Conservation (phyloP, 306 rosid genomes). For the Betula pendula region DNA sequence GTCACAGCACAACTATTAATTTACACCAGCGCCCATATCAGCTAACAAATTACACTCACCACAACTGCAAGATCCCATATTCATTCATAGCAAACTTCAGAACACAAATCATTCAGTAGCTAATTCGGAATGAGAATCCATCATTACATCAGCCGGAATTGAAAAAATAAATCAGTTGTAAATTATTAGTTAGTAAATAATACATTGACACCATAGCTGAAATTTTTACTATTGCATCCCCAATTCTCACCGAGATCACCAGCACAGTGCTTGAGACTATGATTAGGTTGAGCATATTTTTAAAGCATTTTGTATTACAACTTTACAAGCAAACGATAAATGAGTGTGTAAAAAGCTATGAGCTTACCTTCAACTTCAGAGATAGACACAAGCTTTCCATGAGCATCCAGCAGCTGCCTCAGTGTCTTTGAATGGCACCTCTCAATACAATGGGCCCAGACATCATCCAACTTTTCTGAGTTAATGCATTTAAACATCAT, state of each 20-base stretch:
- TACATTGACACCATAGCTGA: constrained; percentile 9
- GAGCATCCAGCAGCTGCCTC: constrained; percentile 72
- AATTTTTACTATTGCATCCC: background rate
- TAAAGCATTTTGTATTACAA: background rate
- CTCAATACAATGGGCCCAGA: constrained; percentile 82
- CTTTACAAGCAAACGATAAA: constrained; percentile 17
- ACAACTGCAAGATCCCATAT: background rate
- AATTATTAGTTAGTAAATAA: background rate
- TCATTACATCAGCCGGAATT: background rate
- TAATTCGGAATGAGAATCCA: background rate
- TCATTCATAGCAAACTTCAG: background rate
- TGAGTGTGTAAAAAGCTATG: constrained; percentile 23
- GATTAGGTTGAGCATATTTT: constrained; percentile 9
- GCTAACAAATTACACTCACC: background rate
- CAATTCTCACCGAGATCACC: background rate
- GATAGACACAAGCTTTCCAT: constrained; percentile 92
- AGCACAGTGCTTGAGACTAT: constrained; percentile 6
- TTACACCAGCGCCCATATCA: background rate
- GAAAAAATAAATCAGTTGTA: background rate
- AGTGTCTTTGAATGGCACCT: constrained; percentile 91
- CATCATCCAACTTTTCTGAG: constrained; percentile 62
- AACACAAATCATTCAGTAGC: background rate
- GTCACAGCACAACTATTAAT: background rate
- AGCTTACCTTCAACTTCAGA: constrained; percentile 85
- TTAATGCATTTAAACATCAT: constrained; percentile 55